Conservation (phyloP, 2,329 filamentous ascomycete genomes). For the Nemania abortiva region DNA sequence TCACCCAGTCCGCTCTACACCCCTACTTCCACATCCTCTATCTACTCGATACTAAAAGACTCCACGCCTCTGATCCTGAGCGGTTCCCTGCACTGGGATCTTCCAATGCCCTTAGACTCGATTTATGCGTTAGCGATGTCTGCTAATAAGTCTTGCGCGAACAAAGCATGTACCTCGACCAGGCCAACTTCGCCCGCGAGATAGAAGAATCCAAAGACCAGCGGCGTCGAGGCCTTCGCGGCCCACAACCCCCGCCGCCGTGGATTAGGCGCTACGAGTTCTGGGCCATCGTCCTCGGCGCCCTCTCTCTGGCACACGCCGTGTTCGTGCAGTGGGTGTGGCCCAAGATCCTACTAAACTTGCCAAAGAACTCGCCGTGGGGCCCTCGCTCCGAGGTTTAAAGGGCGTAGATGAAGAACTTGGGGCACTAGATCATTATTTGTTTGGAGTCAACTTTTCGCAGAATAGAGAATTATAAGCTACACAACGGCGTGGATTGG, state of each 20-base stretch:
- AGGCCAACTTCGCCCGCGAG: constrained; percentile 32
- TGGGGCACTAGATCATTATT: not conserved
- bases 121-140: not conserved
- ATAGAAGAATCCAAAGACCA: constrained; percentile 19
- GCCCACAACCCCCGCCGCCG: not conserved
- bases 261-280: constrained; percentile 25
- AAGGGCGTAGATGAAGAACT: not conserved
- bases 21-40: not conserved
- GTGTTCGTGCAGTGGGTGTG: constrained; percentile 30
- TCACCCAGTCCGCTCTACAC: not conserved
- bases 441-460: not conserved
- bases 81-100: too few species aligned
- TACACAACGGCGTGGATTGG: not conserved
- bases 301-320: constrained; percentile 9
- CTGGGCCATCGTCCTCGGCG: constrained; percentile 31
- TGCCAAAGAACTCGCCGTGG: not conserved
- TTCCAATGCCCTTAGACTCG: too few species aligned
- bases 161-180: constrained; percentile 30
- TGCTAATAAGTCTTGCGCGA: constrained; percentile 3
- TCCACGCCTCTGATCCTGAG: not conserved
- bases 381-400: too few species aligned
- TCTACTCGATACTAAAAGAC: not conserved
- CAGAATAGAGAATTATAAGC: not conserved
- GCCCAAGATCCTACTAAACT: not conserved
- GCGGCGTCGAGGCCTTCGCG: not conserved